Percentiles rank a stretch among this genome's conserved stretches.
Conservation (phyloP, 371 early-diverging fungal genomes). For the Rhizopus arrhizus region DNA sequence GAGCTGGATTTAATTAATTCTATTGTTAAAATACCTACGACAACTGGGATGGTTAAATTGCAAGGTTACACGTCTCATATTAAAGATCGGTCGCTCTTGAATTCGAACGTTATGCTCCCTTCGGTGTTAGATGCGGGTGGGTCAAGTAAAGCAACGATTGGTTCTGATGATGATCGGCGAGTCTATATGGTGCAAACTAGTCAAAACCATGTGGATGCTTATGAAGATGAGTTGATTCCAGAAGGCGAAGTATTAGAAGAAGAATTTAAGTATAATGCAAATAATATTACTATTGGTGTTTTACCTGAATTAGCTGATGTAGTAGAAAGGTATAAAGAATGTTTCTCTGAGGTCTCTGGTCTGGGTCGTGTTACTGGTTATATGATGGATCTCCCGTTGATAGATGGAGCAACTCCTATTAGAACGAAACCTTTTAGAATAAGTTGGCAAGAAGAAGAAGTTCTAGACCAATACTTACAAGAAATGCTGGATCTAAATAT, state of each 20-base stretch:
- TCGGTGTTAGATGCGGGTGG: no score
- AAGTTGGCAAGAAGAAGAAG: slow-evolving; percentile 20
- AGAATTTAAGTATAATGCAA: neutral
- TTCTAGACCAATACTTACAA: slow-evolving; percentile 2
- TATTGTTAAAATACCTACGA: slow-evolving; percentile 1
- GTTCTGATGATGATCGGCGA: no score
- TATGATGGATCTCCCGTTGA: neutral
- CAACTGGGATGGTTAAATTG: no score
- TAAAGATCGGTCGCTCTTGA: no score
- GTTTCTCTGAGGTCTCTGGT: slow-evolving; percentile 24
- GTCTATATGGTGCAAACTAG: no score
- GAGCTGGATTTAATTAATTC: neutral
- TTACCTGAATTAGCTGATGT: neutral
- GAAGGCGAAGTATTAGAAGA: no score
- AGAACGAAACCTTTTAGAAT: slow-evolving; percentile 18
- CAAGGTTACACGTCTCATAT: no score
- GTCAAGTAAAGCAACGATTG: no score
- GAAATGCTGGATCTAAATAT: slow-evolving; percentile 22
- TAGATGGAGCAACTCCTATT: slow-evolving; percentile 11
- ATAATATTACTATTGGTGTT: slow-evolving; percentile 8
- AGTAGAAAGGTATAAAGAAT: slow-evolving; percentile 1
- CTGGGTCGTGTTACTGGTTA: slow-evolving; percentile 9
- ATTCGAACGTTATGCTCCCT: no score
- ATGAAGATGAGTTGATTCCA: no score
- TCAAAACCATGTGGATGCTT: no score